Evolutionary conservation across 1,284 basidiomycete species (phyloP), one percentile per base, ranked within the genome.

Genomic region (Sparassis latifolia): DNA sequence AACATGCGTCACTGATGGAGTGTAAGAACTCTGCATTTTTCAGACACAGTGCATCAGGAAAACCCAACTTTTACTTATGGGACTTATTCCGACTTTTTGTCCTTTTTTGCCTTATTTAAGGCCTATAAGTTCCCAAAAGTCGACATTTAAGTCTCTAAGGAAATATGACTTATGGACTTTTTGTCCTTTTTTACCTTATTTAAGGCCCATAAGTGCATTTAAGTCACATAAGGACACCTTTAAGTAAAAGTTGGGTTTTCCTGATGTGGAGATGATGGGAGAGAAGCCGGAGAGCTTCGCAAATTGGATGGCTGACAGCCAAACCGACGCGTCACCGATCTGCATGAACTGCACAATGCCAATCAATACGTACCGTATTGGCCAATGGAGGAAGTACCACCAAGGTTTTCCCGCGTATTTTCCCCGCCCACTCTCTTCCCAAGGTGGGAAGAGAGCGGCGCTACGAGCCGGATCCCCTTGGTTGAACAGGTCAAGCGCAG

Each of bases 1-100:
- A 38, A 67, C 60, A 33, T 68, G 69, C 9, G 67, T 67, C 3
- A 70, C 72, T 72, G 38, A 20, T 68, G 58, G 0, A 58, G 56
- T 49, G 65, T 66, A 55, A 69, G 58, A 42, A 62, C 60, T 2
- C 48, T 62, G 56, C 57, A 56, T 72, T 68, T 44, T 61, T 58
- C 6, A 58, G 53, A 3, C 69, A 71, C 63, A 5, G 70, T 71
- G n/a, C n/a, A n/a, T n/a, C n/a, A n/a, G n/a, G n/a, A n/a, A n/a
- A n/a, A n/a, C n/a, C n/a, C n/a, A n/a, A n/a, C n/a, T n/a, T n/a
- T n/a, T n/a, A n/a, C n/a, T n/a, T n/a, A n/a, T n/a, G n/a, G n/a
- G n/a, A n/a, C n/a, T n/a, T n/a, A n/a, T n/a, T n/a, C n/a, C n/a
- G n/a, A n/a, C n/a, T n/a, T n/a, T n/a, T n/a, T n/a, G n/a, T n/a